Conservation (phyloP, 164 flowering plant genomes). For the Malania oleifera region DNA sequence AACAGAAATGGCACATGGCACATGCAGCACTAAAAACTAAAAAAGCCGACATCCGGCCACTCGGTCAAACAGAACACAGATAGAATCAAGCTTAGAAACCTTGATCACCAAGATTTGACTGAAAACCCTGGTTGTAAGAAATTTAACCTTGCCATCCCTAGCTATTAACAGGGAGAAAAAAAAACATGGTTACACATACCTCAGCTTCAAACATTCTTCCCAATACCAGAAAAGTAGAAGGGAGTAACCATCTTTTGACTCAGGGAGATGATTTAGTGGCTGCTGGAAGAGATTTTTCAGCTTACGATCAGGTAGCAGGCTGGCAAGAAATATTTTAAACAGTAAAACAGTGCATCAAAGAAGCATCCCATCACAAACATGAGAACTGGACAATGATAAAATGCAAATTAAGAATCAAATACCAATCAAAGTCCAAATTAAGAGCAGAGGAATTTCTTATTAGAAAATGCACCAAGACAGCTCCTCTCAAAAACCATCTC, state of each 20-base stretch:
- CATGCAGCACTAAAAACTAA: too few relatives aligned
- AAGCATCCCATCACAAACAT: neutral
- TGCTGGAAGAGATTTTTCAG: slow-evolving; percentile 70
- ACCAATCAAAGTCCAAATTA: neutral
- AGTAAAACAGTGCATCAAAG: neutral
- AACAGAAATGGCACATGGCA: too few relatives aligned
- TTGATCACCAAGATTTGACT: neutral
- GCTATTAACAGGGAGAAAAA: neutral
- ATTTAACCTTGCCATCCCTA: neutral
- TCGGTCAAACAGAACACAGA: neutral
- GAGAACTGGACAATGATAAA: neutral
- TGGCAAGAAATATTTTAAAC: slow-evolving; percentile 22
- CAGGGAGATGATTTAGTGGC: slow-evolving; percentile 74
- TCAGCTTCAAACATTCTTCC: slow-evolving; percentile 90
- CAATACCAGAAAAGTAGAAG: slow-evolving; percentile 94
- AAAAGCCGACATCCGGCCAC: too few relatives aligned
- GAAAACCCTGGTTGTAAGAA: too few relatives aligned
- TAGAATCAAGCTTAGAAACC: neutral
- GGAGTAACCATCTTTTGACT: slow-evolving; percentile 82
- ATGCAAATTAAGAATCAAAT: neutral
- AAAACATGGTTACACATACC: slow-evolving; percentile 36
- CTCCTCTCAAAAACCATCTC: too few relatives aligned
- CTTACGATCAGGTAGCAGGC: slow-evolving; percentile 90
- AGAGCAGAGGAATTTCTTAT: neutral
- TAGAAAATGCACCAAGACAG: too few relatives aligned